Conservation (phyloP, 441 rosid genomes). For the Metrosideros polymorpha region DNA sequence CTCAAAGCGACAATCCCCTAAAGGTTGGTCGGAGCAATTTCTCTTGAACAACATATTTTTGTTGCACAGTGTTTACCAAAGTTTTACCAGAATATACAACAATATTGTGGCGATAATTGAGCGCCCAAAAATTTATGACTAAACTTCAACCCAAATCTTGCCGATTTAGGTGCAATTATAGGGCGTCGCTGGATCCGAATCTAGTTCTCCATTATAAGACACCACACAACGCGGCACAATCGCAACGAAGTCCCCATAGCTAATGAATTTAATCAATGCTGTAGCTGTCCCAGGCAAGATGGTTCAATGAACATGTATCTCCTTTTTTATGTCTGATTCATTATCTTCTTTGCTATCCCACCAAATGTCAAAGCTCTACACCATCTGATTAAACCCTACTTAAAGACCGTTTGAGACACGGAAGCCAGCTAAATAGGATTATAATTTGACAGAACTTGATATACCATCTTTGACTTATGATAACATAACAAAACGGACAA, state of each 20-base stretch:
- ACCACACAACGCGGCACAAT: fast-evolving
- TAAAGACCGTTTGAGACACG: background rate
- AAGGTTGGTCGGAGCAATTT: background rate
- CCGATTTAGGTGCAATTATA: background rate
- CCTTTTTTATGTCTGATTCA: background rate
- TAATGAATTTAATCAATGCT: background rate
- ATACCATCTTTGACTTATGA: background rate
- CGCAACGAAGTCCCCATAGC: fast-evolving
- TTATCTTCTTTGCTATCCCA: background rate
- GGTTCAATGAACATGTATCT: background rate
- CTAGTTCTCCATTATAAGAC: background rate
- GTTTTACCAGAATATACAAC: background rate
- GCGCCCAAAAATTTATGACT: too few relatives aligned
- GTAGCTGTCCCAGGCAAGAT: background rate
- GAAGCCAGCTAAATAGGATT: background rate
- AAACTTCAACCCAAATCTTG: background rate
- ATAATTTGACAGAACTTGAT: background rate
- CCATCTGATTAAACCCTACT: background rate
- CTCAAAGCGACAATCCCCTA: background rate
- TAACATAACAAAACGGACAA: too few relatives aligned
- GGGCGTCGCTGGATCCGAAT: background rate
- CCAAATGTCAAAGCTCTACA: background rate
- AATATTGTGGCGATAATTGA: background rate
- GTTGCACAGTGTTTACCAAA: background rate
- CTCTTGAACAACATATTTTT: background rate